phyloP scores from a whole-genome alignment of 1,284 basidiomycete species.

The Coriolopsis trogii region DNA sequence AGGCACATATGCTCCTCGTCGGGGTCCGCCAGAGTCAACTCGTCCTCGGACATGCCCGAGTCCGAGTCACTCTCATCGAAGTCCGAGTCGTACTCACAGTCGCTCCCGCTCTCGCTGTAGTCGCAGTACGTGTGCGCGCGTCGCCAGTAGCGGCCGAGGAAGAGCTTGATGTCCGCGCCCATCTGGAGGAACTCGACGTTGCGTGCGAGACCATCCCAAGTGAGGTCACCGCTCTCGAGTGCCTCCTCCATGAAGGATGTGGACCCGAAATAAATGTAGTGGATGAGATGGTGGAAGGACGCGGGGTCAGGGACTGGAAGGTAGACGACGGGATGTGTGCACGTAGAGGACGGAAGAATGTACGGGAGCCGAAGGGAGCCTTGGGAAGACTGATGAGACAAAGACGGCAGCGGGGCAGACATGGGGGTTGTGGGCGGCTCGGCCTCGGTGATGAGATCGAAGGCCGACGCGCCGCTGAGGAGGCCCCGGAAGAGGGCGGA shows the following conservation, averaged over 20 bases:
- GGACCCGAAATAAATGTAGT: constrained; percentile 80
- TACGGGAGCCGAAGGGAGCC: constrained; percentile 61
- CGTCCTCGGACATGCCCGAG: constrained; percentile 26
- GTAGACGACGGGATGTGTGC: constrained; percentile 65
- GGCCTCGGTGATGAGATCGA: constrained; percentile 56
- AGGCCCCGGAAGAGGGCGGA: constrained; percentile 69
- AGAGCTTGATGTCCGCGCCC: constrained; percentile 66
- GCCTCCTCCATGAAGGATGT: constrained; percentile 61
- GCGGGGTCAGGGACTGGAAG: constrained; percentile 78
- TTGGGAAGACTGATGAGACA: constrained; percentile 32
- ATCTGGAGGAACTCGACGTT: constrained; percentile 82
- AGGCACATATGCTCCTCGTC: constrained; percentile 25
- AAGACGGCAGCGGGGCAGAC: constrained; percentile 22
- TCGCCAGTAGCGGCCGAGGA: constrained; percentile 60
- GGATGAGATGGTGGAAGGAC: constrained; percentile 70
- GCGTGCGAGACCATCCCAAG: constrained; percentile 79
- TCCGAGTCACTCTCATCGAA: constrained; percentile 40
- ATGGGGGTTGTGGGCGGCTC: constrained; percentile 25
- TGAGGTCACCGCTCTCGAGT: constrained; percentile 59
- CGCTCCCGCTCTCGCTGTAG: constrained; percentile 27
- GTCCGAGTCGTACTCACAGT: constrained; percentile 34
- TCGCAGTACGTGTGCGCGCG: constrained; percentile 48
- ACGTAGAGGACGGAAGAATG: constrained; percentile 56
- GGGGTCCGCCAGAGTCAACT: constrained; percentile 26
- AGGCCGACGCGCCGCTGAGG: constrained; percentile 63